Percentiles rank a stretch among this genome's conserved stretches.
Evolutionary conservation across 768 basidiomycete genomes (phyloP).

Genomic region (Tubosaeta brunneosetosa): DNA sequence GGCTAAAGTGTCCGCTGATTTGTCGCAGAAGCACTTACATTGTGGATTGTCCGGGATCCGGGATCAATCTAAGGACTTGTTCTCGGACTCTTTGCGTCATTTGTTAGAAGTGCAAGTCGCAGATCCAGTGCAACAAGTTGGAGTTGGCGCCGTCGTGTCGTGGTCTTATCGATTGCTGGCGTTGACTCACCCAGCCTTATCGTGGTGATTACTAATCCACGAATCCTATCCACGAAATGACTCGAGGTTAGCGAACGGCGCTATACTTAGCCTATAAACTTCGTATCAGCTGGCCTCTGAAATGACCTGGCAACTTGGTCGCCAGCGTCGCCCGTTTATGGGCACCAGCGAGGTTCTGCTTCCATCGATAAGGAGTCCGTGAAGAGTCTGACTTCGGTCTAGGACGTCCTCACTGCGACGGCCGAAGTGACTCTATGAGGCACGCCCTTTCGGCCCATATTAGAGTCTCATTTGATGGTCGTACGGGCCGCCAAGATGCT

Average conservation of each 20-base stretch:
- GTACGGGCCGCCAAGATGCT: not conserved
- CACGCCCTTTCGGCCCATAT: not conserved
- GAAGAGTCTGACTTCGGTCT: not conserved
- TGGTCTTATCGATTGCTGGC: not conserved
- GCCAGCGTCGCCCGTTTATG: not conserved
- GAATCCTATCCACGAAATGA: not conserved
- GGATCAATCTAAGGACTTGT: slow-evolving; percentile 46
- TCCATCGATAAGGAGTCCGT: not conserved
- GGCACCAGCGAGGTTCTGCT: not conserved
- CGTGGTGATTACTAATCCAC: slow-evolving; percentile 14
- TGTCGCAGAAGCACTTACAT: slow-evolving; percentile 35
- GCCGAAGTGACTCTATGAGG: not conserved
- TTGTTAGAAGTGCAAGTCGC: not conserved
- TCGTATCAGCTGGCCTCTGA: too few species aligned
- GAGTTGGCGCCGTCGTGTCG: not conserved
- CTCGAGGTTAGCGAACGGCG: too few species aligned
- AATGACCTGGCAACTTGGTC: not conserved
- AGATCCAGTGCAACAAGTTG: not conserved
- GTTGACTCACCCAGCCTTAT: not conserved
- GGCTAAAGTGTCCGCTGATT: not conserved
- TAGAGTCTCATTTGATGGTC: not conserved
- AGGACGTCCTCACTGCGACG: not conserved
- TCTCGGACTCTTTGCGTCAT: slow-evolving; percentile 58
- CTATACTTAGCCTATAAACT: too few species aligned
- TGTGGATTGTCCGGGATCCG: slow-evolving; percentile 47